These are phyloP conservation scores for Fragilariopsis cylindrus DNA, from an alignment of 108 stramenopile genomes.

Conservation along the genomic window DNA sequence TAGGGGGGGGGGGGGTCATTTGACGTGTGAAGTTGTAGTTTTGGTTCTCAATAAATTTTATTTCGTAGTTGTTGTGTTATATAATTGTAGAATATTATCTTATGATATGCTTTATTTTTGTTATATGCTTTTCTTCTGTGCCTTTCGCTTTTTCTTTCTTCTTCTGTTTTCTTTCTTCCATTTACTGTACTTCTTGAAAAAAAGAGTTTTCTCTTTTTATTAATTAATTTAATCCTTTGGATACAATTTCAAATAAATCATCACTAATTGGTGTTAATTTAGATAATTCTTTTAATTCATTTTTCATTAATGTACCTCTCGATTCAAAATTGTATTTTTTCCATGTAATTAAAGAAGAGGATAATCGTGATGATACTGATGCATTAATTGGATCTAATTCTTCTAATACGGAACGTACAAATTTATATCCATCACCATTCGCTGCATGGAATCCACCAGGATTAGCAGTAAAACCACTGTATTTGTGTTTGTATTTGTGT, in stretches of 20 bases:
- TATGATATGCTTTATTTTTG: no score
- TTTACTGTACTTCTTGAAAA: not conserved
- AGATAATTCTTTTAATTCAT: conserved; percentile 62
- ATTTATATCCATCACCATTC: conserved; percentile 85
- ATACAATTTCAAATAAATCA: conserved; percentile 86
- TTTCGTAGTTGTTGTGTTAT: no score
- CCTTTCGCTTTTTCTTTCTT: no score
- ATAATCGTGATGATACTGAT: conserved; percentile 87
- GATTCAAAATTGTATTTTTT: conserved; percentile 65
- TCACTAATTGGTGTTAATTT: conserved; percentile 63
- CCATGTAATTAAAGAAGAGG: conserved; percentile 78
- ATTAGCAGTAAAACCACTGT: conserved; percentile 75
- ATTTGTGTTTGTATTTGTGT: no score
- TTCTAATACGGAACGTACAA: conserved; percentile 79
- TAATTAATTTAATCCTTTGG: conserved; percentile 59
- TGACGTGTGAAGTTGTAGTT: no score
- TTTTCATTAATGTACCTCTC: conserved; percentile 81
- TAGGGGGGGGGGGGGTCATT: no score
- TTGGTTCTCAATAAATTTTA: no score
- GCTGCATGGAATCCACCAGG: conserved; percentile 81
- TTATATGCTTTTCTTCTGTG: no score
- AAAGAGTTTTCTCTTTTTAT: conserved; percentile 5
- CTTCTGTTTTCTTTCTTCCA: not conserved
- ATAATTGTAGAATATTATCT: no score
- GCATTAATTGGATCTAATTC: conserved; percentile 90